These are phyloP conservation scores for Cyamopsis tetragonoloba DNA, from an alignment of 306 rosid genomes.

Conservation along the genomic window DNA sequence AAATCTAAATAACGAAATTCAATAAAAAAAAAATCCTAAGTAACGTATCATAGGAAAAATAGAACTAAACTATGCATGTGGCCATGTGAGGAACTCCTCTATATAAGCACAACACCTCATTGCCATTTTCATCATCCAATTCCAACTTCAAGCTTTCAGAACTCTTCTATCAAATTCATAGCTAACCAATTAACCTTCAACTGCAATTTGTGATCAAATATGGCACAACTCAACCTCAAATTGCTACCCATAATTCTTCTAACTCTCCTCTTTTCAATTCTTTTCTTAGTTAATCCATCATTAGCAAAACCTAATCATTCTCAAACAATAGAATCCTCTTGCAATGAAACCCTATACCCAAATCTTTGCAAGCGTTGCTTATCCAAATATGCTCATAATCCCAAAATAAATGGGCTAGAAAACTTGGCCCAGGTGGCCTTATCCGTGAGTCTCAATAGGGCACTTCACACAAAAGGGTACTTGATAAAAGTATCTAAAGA, in stretches of 20 bases:
- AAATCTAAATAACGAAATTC: too few species aligned
- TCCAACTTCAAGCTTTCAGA: not conserved
- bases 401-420: constrained; percentile 35
- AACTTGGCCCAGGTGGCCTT: constrained; percentile 47
- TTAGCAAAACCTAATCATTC: not conserved
- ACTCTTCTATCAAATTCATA: not conserved
- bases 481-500: constrained; percentile 33
- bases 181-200: not conserved
- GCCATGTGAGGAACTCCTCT: not conserved
- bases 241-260: constrained; percentile 17
- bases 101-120: constrained; percentile 21
- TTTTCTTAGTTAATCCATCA: constrained; percentile 21
- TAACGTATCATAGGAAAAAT: not conserved
- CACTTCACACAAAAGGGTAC: constrained; percentile 36
- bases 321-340: constrained; percentile 36
- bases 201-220: not conserved
- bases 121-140: constrained; percentile 18
- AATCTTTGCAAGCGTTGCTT: constrained; percentile 44
- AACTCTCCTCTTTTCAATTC: constrained; percentile 14
- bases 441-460: constrained; percentile 46
- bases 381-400: constrained; percentile 6
- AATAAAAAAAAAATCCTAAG: too few species aligned
- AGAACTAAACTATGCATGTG: constrained; percentile 14
- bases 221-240: constrained; percentile 36
- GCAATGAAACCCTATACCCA: constrained; percentile 43